These are phyloP conservation scores for Psilocybe sp. DNA, from an alignment of 768 basidiomycete species.

Conservation along the genomic window DNA sequence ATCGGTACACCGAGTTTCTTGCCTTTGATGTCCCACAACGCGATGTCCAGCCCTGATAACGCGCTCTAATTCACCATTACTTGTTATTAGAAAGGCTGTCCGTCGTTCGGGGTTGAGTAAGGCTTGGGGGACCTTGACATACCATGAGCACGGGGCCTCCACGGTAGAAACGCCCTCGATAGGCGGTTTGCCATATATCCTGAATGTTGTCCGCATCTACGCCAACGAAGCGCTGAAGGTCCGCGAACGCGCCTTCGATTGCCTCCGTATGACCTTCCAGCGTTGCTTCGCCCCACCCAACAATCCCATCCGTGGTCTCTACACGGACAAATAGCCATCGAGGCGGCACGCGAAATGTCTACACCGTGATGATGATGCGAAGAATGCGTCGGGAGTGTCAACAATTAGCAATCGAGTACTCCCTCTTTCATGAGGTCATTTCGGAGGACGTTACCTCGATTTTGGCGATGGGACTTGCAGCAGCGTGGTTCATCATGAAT, in stretches of 20 bases:
- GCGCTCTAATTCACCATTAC: conserved; percentile 34
- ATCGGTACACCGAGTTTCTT: conserved; percentile 65
- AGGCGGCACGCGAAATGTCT: conserved; percentile 65
- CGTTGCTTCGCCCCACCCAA: conserved; percentile 77
- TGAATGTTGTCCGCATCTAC: conserved; percentile 65
- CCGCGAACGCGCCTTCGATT: conserved; percentile 61
- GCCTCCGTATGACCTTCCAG: conserved; percentile 76
- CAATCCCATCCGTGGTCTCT: conserved; percentile 57
- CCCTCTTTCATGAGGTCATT: no score
- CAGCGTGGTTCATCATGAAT: no score
- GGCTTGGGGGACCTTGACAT: not conserved
- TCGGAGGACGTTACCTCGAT: conserved; percentile 18
- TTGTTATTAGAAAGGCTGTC: no score
- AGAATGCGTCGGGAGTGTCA: not conserved
- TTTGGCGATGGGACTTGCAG: conserved; percentile 14
- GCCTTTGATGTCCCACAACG: conserved; percentile 79
- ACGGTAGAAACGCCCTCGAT: conserved; percentile 68
- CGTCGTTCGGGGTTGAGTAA: no score
- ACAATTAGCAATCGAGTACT: not conserved
- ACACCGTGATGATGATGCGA: conserved; percentile 14
- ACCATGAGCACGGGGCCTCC: conserved; percentile 73
- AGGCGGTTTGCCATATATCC: conserved; percentile 70
- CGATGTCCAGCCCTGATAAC: conserved; percentile 63
- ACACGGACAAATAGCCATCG: conserved; percentile 74
- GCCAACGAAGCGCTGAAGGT: conserved; percentile 61